Evolutionary conservation across 2,329 filamentous ascomycete genomes (phyloP), one percentile per base, ranked within the genome.

Genomic region (Penicillium sp.): DNA sequence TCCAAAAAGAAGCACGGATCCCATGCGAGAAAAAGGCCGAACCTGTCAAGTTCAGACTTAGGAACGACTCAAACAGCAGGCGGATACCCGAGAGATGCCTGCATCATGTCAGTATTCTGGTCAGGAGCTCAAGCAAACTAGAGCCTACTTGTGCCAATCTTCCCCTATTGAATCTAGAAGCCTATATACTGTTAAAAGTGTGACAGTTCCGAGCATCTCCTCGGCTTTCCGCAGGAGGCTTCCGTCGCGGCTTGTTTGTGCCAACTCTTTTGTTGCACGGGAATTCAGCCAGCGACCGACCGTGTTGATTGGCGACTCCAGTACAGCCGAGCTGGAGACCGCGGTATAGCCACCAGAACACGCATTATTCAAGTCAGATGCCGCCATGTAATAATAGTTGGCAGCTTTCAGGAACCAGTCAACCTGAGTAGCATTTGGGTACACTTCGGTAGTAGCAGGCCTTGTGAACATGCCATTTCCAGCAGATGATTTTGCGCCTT

Each of bases 141-240:
- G 11, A 39, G 16, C 72, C 56, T 61, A 76, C 73, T 63, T 79
- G 31, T 82, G 79, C 85, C 85, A 88, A 31, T 84, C 84, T 0
- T 80, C 77, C 2, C 82, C 82, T 1, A 83, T 83, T 3, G 82
- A 80, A 66, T 87, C 84, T n/a, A 88, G 70, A 41, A 87, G 81
- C 59, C 87, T 85, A 54, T 86, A 88, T 0, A 84, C 79, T 55
- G 83, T 86, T 1, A 89, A 73, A 1, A 89, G 85, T 0, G 83
- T 81, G 1, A 84, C 82, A 3, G 85, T 82, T 4, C 84, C 83
- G 9, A 88, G 74, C 8, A 86, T 73, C 46, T 88, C 83, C 61
- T 87, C 84, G 4, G 80, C 77, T 60, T 79, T 80, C 48, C 77
- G 77, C 35, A 75, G 65, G 35, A 75, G 59, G 55, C 59, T 39